Conservation (phyloP, 2,329 filamentous ascomycete species). For the Phaeosphaeria sp. region DNA sequence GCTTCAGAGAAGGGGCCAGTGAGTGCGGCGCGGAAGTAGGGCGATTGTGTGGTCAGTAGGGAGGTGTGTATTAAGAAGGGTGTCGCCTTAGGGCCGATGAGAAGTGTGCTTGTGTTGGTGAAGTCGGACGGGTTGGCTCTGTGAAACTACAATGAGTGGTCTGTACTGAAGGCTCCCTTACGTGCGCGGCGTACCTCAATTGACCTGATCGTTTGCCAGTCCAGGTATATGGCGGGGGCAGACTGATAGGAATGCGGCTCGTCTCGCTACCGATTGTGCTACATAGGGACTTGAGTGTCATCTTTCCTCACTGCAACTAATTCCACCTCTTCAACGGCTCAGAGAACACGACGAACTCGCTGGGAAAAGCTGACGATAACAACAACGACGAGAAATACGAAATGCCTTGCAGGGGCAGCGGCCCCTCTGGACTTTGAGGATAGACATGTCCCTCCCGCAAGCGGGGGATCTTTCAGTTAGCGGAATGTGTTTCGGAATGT, state of each 20-base stretch:
- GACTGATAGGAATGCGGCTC: constrained; percentile 31
- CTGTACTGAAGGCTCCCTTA: constrained; percentile 18
- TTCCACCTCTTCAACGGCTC: not conserved
- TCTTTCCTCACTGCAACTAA: not conserved
- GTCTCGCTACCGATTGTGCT: constrained; percentile 17
- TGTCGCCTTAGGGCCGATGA: constrained; percentile 50
- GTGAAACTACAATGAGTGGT: not conserved
- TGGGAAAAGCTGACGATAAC: not conserved
- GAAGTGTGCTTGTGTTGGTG: constrained; percentile 44
- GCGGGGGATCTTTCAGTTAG: constrained; percentile 15
- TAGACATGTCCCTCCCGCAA: constrained; percentile 17
- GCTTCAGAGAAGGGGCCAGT: constrained; percentile 57
- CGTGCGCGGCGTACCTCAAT: constrained; percentile 23
- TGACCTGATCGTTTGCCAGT: constrained; percentile 22
- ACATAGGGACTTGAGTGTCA: constrained; percentile 19
- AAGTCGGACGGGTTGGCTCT: constrained; percentile 52
- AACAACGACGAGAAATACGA: not conserved
- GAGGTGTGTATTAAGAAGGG: constrained; percentile 57
- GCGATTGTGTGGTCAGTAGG: constrained; percentile 55
- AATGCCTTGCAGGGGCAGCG: not conserved
- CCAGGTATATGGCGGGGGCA: constrained; percentile 42
- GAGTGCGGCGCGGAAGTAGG: constrained; percentile 61
- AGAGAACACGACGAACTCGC: not conserved
- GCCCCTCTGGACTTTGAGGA: constrained; percentile 11
- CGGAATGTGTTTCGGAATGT: constrained; percentile 33